Evolutionary conservation across 345 rosid species (phyloP).

Genomic region (Leavenworthia alabamica): DNA sequence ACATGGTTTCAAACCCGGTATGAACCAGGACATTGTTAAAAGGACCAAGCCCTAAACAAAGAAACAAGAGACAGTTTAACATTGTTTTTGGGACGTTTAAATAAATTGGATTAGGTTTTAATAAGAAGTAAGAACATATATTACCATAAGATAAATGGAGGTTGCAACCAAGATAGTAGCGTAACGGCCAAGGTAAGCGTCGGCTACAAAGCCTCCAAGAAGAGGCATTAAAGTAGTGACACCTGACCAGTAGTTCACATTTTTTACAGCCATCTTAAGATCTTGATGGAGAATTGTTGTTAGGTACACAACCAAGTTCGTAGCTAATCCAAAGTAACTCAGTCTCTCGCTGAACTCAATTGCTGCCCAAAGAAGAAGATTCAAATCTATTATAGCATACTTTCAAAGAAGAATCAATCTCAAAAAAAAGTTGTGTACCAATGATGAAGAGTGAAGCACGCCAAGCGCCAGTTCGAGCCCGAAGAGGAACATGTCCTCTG

Average conservation of each 20-base stretch:
- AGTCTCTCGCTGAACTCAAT: constrained; percentile 93
- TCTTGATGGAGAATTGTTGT: constrained; percentile 78
- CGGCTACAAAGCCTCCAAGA: constrained; percentile 93
- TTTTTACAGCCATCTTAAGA: constrained; percentile 67
- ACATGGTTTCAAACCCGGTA: constrained; percentile 68
- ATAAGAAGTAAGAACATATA: neutral
- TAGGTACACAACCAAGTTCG: constrained; percentile 77
- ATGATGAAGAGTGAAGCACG: constrained; percentile 66
- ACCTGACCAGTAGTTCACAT: constrained; percentile 84
- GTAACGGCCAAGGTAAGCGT: constrained; percentile 76
- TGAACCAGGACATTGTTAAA: constrained; percentile 60
- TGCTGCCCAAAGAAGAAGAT: constrained; percentile 36
- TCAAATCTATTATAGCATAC: neutral
- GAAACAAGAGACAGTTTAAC: neutral
- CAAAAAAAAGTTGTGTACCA: constrained; percentile 23
- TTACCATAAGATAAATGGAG: constrained; percentile 59
- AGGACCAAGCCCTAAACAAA: constrained; percentile 57
- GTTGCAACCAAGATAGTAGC: constrained; percentile 52
- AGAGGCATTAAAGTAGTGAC: constrained; percentile 92
- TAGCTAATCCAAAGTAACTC: constrained; percentile 78
- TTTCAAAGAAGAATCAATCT: neutral
- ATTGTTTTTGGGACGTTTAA: neutral
- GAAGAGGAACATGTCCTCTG: constrained; percentile 46
- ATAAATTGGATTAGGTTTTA: neutral
- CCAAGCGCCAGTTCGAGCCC: constrained; percentile 72